Evolutionary conservation across 306 rosid genomes (phyloP), one percentile per base, ranked within the genome.

Genomic region (Echinosophora koreensis): DNA sequence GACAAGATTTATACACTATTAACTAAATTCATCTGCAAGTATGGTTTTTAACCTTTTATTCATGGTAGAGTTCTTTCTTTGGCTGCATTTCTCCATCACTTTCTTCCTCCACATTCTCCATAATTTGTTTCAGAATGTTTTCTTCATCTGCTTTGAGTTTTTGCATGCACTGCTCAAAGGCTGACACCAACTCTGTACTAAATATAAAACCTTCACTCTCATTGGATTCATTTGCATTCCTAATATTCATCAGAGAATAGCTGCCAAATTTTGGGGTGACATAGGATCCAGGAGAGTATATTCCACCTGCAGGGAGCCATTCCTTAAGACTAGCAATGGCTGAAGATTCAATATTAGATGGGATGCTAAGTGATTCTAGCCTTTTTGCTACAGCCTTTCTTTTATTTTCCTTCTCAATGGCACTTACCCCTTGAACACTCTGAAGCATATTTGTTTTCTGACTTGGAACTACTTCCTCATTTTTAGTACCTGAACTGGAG

Each of bases 261-360:
- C 74, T 84, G 2, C 90, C 90, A 50, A 87, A 81, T 78, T 81
- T 84, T 32, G 90, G 90, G 37, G 90, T 87, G 69, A 87, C 59
- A 78, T 87, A 81, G 62, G 86, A 63, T 51, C 76, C 86, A 46
- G 80, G 80, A 78, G 84, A 81, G 61, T 86, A 80, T 46, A 83
- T 70, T 73, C 79, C 85, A 50, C 75, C 60, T 38, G 38, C 60
- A 57, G 86, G 81, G 17, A 62, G 42, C 87, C 85, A 73, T 77
- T 86, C 87, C 73, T 60, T 77, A 38, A 86, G 87, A 73, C 77
- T 83, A 54, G 47, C 76, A 83, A 80, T 82, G 61, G 79, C 75
- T 62, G 89, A 77, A 68, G 8, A 62, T 69, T 83, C 85, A 38
- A 77, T 62, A 27, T 27, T 3, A 2, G 85, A 77, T 68, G 89